Evolutionary conservation across 805 yeast species (phyloP), one percentile per base, ranked within the genome.

Genomic region (Yarrowia keelungensis): DNA sequence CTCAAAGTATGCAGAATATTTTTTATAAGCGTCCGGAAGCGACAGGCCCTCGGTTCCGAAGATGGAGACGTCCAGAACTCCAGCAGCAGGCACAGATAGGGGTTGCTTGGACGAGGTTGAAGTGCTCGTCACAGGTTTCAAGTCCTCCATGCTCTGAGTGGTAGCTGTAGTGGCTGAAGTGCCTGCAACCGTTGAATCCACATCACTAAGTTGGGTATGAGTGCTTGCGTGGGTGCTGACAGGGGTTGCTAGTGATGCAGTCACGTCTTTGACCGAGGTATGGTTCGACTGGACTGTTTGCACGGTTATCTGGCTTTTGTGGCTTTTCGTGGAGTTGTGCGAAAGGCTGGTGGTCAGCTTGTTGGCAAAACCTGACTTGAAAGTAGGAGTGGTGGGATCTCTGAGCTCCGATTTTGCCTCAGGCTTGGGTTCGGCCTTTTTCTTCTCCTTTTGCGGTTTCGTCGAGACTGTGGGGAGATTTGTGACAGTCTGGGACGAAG

Each of bases 41-140:
- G 64, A 42, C 64, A 42, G 49, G 49, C 64, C 64, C n/a, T 56
- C 49, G 12, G 64, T 56, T n/a, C 41, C 64, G 16, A 9, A 56
- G 11, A 56, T 56, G n/a, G 64, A 26, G 22, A 56, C 64, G 14
- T 56, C 41, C 39, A 56, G 39, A 9, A 56, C 64, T 10, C 64
- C 50, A 7, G 39, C 41, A 2, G 50, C 41, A 3, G 64, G 64
- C 10, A 32, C 49, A 1, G 64, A 26, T 2, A 46, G 64, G 12
- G 49, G 41, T 8, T 49, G 54, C 10, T 38, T 41, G 5, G 46
- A 22, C 8, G 32, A n/a, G 26, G 64, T 26, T 7, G 36, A 15
- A 2, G 7, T 26, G 4, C 32, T 26, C 7, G 32, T 26, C 4
- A n/a, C 39, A 4, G 39, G 26, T 39, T 42, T 56, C n/a, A 56